phyloP scores from a whole-genome alignment of 164 flowering plant species.

The Vitis rotundifolia region DNA sequence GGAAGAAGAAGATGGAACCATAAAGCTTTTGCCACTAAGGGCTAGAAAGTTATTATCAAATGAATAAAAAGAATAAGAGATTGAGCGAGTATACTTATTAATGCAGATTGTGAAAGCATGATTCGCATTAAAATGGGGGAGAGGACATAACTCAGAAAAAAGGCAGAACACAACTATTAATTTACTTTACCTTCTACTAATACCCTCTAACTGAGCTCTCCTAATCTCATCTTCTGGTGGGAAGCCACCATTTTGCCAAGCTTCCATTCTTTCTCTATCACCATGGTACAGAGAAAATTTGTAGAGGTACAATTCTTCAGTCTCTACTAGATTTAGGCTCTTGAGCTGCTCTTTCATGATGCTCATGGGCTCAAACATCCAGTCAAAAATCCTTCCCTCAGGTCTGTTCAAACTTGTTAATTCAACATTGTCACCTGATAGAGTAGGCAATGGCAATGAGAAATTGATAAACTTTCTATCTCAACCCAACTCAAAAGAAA shows the following conservation, averaged over 20 bases:
- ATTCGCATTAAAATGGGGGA: no score
- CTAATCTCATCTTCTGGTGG: conserved; percentile 39
- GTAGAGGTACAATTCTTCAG: conserved; percentile 28
- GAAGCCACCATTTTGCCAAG: conserved; percentile 43
- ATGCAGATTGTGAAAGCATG: no score
- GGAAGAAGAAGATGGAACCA: neutral
- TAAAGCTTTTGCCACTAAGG: no score
- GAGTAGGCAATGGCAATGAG: neutral
- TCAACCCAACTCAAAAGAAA: neutral
- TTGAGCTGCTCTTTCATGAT: conserved; percentile 40
- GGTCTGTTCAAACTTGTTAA: conserved; percentile 39
- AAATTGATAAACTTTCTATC: neutral
- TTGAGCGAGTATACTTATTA: no score
- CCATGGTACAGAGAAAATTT: conserved; percentile 31
- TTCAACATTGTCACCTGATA: conserved; percentile 37
- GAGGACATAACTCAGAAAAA: no score
- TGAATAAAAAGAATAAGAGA: no score
- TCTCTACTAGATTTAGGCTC: conserved; percentile 23
- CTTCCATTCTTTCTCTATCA: conserved; percentile 24
- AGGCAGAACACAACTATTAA: no score
- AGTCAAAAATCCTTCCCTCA: conserved; percentile 46
- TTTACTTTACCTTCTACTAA: conserved; percentile 33
- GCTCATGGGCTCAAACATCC: conserved; percentile 47
- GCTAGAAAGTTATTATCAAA: no score
- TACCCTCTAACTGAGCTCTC: conserved; percentile 41